A percentile compares a stretch with the other conserved stretches of the same genome.
phyloP scores from a whole-genome alignment of 768 basidiomycete species.

The Mycena olivaceomarginata region DNA sequence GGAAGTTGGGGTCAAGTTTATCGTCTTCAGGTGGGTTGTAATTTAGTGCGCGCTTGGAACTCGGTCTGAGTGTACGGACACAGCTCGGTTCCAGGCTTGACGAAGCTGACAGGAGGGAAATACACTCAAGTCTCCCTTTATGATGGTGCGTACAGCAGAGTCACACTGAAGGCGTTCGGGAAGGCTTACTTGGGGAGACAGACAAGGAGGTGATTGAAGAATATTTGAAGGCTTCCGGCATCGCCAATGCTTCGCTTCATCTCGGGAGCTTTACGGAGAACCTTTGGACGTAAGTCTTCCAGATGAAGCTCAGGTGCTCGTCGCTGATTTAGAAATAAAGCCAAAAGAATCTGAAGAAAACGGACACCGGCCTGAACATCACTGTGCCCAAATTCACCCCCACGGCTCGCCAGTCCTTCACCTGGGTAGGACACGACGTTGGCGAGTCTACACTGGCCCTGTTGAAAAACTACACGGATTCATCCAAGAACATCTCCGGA shows the following conservation, averaged over 20 bases:
- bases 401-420: neutral
- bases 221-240: constrained; percentile 3
- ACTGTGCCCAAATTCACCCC: constrained; percentile 12
- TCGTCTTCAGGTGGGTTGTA: constrained; percentile 10
- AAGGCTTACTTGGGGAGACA: neutral
- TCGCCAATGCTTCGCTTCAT: constrained; percentile 12
- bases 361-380: constrained; percentile 9
- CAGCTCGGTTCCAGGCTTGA: constrained; percentile 12
- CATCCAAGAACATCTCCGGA: constrained; percentile 1
- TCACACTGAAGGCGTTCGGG: no score
- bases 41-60: neutral
- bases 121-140: constrained; percentile 8
- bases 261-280: constrained; percentile 18
- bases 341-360: neutral
- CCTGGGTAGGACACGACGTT: constrained; percentile 25
- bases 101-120: constrained; percentile 9
- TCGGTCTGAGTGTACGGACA: neutral
- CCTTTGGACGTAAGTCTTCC: constrained; percentile 5
- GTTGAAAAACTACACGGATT: constrained; percentile 21
- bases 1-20: constrained; percentile 26
- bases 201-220: constrained; percentile 14
- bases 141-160: neutral
- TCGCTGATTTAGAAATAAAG: neutral
- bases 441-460: constrained; percentile 11
- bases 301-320: neutral